phyloP scores from a whole-genome alignment of 345 rosid genomes.

The Syzygium aqueum region DNA sequence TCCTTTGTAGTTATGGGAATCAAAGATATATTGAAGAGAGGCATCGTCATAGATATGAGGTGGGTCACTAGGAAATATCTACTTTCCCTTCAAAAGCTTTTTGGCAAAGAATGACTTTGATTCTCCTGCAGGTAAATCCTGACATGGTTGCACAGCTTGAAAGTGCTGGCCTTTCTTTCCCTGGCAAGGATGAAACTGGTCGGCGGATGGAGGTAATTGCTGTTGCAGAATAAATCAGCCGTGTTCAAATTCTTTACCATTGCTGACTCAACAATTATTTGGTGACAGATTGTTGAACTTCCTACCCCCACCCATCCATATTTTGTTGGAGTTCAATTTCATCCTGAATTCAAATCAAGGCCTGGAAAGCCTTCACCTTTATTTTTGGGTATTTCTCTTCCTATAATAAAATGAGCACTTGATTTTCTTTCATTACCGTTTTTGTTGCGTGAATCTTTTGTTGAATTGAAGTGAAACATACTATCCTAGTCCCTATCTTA shows the following conservation, averaged over 20 bases:
- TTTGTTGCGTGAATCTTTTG: neutral
- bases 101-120: neutral
- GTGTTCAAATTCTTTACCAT: neutral
- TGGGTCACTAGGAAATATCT: conserved; percentile 1
- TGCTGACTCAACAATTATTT: neutral
- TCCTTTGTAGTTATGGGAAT: conserved; percentile 58
- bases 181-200: conserved; percentile 85
- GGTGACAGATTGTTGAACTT: conserved; percentile 54
- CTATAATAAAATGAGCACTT: neutral
- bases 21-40: conserved; percentile 68
- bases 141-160: conserved; percentile 64
- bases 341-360: conserved; percentile 94
- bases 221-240: neutral
- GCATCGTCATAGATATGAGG: conserved; percentile 98
- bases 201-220: conserved; percentile 78
- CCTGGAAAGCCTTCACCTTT: conserved; percentile 89
- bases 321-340: conserved; percentile 81
- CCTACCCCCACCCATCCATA: conserved; percentile 61
- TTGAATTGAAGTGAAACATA: neutral
- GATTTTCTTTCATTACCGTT: neutral
- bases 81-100: neutral
- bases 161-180: conserved; percentile 67
- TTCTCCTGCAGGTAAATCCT: conserved; percentile 70
- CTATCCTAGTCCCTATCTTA: neutral
- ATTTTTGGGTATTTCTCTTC: conserved; percentile 55